These are phyloP conservation scores for Amauroascus niger DNA, from an alignment of 2,329 filamentous ascomycete species.

Conservation along the genomic window DNA sequence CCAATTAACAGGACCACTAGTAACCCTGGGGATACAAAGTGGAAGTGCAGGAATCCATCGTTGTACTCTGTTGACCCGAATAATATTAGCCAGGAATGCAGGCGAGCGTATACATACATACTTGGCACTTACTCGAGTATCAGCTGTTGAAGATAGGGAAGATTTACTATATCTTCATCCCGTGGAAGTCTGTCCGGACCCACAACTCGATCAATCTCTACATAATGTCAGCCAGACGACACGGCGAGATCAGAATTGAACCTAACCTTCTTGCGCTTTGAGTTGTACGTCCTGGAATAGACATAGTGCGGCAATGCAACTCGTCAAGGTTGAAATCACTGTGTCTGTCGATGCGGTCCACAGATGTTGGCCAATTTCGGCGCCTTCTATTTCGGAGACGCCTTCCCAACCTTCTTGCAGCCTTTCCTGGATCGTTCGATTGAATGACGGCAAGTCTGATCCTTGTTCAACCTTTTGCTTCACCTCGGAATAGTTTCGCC, in stretches of 20 bases:
- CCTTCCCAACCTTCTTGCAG: conserved; percentile 2
- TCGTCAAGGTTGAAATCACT: conserved; percentile 41
- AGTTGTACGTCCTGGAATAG: conserved; percentile 40
- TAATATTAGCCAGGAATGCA: background rate
- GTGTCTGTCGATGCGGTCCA: conserved; percentile 35
- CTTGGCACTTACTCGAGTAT: conserved; percentile 1
- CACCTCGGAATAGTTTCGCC: background rate
- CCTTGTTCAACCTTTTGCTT: conserved; percentile 3
- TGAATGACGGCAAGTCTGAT: conserved; percentile 3
- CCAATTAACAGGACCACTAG: conserved; percentile 1
- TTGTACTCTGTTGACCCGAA: background rate
- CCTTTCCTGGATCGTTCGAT: conserved; percentile 2
- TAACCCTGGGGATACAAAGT: background rate
- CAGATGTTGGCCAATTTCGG: conserved; percentile 10
- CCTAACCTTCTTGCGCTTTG: conserved; percentile 33
- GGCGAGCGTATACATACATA: background rate
- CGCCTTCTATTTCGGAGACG: conserved; percentile 2
- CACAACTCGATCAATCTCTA: conserved; percentile 31
- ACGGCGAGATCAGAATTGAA: background rate
- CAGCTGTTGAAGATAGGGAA: conserved; percentile 28
- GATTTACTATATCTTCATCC: conserved; percentile 29
- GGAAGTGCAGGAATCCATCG: conserved; percentile 3
- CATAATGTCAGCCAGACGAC: background rate
- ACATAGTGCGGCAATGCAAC: conserved; percentile 42
- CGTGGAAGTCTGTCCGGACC: conserved; percentile 26